phyloP scores from a whole-genome alignment of 805 yeast genomes.

The Kazachstania kunashirensis region DNA sequence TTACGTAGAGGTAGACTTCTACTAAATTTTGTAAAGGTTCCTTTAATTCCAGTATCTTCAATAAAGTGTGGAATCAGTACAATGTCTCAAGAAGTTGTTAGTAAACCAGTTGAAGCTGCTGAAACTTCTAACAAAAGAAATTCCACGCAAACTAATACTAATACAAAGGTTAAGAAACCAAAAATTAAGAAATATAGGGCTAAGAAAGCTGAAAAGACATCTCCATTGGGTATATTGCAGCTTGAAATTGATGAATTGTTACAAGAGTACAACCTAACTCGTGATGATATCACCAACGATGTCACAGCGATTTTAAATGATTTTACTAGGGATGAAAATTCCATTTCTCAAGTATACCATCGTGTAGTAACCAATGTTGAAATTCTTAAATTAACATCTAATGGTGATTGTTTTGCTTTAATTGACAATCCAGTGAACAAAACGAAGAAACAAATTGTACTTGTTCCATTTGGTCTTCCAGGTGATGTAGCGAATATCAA shows the following conservation, averaged over 20 bases:
- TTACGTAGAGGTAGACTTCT: too few species aligned
- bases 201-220: constrained; percentile 61
- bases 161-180: constrained; percentile 24
- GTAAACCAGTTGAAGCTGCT: too few species aligned
- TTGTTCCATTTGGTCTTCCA: constrained; percentile 81
- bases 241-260: constrained; percentile 60
- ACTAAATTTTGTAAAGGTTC: too few species aligned
- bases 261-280: constrained; percentile 32
- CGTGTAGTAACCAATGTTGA: constrained; percentile 49
- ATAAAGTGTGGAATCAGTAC: too few species aligned
- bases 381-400: constrained; percentile 53
- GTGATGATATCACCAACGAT: constrained; percentile 51
- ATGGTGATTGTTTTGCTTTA: constrained; percentile 81
- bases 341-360: constrained; percentile 41
- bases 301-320: constrained; percentile 57
- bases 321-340: constrained; percentile 23
- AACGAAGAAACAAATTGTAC: constrained; percentile 46
- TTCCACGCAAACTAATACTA: too few species aligned
- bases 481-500: constrained; percentile 68
- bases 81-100: too few species aligned
- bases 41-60: too few species aligned
- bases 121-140: too few species aligned
- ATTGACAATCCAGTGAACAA: constrained; percentile 48
- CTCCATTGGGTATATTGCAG: constrained; percentile 72
- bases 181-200: constrained; percentile 46